phyloP scores from a whole-genome alignment of 352 stramenopile genomes.

The Salisapilia sapeloensis region DNA sequence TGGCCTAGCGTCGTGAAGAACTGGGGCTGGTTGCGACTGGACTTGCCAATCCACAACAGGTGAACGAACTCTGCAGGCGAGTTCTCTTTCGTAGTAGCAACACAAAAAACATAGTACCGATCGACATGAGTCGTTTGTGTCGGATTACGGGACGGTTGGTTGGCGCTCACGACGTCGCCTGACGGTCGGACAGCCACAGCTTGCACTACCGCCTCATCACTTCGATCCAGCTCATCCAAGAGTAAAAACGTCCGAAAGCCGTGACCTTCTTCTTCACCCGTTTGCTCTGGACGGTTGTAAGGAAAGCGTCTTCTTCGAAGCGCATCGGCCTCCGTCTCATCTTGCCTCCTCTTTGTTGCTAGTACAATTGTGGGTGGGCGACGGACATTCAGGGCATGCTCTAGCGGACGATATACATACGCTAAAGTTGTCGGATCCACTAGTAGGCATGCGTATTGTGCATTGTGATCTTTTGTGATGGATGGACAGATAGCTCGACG shows the following conservation, averaged over 20 bases:
- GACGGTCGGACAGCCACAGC: constrained; percentile 56
- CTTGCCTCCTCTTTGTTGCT: constrained; percentile 10
- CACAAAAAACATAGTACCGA: constrained; percentile 84
- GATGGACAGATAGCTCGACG: constrained; percentile 31
- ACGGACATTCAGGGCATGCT: constrained; percentile 81
- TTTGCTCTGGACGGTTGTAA: constrained; percentile 82
- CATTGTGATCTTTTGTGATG: constrained; percentile 23
- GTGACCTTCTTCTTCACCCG: constrained; percentile 67
- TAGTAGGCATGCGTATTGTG: constrained; percentile 20
- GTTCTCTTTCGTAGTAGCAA: constrained; percentile 82
- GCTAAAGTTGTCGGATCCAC: constrained; percentile 16
- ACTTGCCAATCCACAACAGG: constrained; percentile 78
- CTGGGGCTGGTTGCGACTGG: constrained; percentile 82
- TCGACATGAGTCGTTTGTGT: constrained; percentile 80
- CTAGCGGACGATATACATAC: constrained; percentile 57
- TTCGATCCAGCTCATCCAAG: constrained; percentile 27
- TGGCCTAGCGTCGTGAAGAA: constrained; percentile 76
- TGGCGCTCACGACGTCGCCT: constrained; percentile 69
- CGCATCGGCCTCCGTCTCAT: constrained; percentile 6
- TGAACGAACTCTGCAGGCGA: constrained; percentile 88
- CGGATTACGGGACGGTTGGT: constrained; percentile 61
- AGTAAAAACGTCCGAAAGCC: constrained; percentile 84
- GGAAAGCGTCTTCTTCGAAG: constrained; percentile 20
- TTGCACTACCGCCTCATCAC: constrained; percentile 20
- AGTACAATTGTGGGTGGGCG: constrained; percentile 72